Evolutionary conservation across 2,329 filamentous ascomycete species (phyloP).

Genomic region (Passalora sequoiae): DNA sequence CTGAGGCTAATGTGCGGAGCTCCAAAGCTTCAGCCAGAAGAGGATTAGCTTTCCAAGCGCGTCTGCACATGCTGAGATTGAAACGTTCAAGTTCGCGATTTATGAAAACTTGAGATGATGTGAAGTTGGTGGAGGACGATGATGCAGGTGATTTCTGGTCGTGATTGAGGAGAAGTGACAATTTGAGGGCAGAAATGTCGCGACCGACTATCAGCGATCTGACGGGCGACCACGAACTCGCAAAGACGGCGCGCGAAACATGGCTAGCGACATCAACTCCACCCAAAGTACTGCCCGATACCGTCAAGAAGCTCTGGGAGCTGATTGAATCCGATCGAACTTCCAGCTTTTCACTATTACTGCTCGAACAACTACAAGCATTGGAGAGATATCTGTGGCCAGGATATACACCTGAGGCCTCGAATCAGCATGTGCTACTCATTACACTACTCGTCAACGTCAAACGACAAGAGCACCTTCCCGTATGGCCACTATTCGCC

Average conservation of each 20-base stretch:
- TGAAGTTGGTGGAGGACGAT: background rate
- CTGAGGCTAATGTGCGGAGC: too few species aligned
- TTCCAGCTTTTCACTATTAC: constrained; percentile 67
- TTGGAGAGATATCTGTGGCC: constrained; percentile 96
- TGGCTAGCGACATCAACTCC: constrained; percentile 68
- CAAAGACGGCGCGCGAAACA: constrained; percentile 70
- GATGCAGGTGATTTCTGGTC: background rate
- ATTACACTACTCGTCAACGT: constrained; percentile 81
- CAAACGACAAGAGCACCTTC: constrained; percentile 79
- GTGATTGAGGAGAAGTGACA: background rate
- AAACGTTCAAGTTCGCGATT: background rate
- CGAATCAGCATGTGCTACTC: constrained; percentile 85
- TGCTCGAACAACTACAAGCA: constrained; percentile 84
- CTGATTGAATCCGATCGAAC: constrained; percentile 77
- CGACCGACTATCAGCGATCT: constrained; percentile 64
- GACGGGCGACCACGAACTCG: constrained; percentile 61
- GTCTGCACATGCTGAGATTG: background rate
- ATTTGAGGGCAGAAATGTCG: too few species aligned
- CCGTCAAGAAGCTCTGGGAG: constrained; percentile 88
- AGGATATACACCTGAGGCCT: constrained; percentile 71
- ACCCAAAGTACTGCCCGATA: constrained; percentile 68
- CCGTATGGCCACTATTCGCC: constrained; percentile 81
- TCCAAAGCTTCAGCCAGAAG: background rate
- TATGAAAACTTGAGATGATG: too few species aligned
- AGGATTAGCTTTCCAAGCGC: background rate